These are phyloP conservation scores for Metschnikowia vanudenii DNA, from an alignment of 805 yeast species.

Conservation along the genomic window DNA sequence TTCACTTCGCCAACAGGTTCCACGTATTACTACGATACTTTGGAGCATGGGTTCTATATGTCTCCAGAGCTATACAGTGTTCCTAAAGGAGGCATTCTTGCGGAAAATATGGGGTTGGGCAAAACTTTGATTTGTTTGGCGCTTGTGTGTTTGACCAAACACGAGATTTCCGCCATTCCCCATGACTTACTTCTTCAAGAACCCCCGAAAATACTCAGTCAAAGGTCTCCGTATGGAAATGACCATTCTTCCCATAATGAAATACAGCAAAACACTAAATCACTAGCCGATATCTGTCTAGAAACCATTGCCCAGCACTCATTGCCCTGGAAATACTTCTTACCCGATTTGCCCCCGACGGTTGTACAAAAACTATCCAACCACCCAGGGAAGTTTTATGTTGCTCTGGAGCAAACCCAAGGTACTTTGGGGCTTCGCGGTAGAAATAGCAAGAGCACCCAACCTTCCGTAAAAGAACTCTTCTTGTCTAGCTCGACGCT, in stretches of 20 bases:
- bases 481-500: conserved; percentile 53
- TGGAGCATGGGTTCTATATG: conserved; percentile 25
- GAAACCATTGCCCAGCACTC: conserved; percentile 45
- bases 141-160: conserved; percentile 53
- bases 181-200: conserved; percentile 23
- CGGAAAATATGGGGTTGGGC: conserved; percentile 70
- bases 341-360: conserved; percentile 42
- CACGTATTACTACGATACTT: conserved; percentile 38
- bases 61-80: conserved; percentile 44
- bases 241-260: too few relatives aligned
- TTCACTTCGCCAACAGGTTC: conserved; percentile 21
- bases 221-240: too few relatives aligned
- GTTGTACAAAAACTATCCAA: conserved; percentile 35
- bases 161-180: conserved; percentile 50
- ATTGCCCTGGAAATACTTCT: conserved; percentile 56
- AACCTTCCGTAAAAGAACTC: conserved; percentile 25
- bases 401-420: conserved; percentile 22
- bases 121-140: conserved; percentile 61
- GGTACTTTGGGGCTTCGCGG: conserved; percentile 20
- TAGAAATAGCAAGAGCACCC: conserved; percentile 9
- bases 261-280: not conserved
- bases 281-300: conserved; percentile 42
- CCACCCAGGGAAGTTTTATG: conserved; percentile 47
- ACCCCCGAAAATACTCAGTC: not conserved
- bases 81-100: conserved; percentile 62